These are phyloP conservation scores for Musa troglodytarum DNA, from an alignment of 176 grass and related monocot species.

Conservation along the genomic window DNA sequence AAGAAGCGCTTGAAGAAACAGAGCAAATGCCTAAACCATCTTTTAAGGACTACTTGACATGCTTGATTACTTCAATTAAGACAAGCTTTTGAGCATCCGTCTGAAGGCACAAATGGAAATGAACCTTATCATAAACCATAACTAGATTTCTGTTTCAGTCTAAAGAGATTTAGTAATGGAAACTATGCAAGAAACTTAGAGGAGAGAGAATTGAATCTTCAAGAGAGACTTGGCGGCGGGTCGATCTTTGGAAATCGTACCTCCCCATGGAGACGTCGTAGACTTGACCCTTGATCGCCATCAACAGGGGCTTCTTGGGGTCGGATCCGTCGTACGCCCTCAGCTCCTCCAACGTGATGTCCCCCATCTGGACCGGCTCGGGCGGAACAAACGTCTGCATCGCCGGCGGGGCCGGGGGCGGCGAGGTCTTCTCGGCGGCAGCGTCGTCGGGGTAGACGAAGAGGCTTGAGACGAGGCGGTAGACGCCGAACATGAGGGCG, in stretches of 20 bases:
- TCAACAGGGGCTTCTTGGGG: slow-evolving; percentile 60
- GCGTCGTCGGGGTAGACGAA: slow-evolving; percentile 19
- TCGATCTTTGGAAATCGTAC: slow-evolving; percentile 12
- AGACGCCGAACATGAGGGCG: slow-evolving; percentile 65
- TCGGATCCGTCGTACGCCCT: slow-evolving; percentile 70
- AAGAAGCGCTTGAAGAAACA: too few relatives aligned
- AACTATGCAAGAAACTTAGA: neutral
- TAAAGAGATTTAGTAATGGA: neutral
- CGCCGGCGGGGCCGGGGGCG: neutral
- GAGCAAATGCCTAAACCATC: too few relatives aligned
- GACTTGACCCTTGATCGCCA: slow-evolving; percentile 76
- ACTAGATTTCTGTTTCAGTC: neutral
- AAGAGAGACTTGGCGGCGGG: neutral
- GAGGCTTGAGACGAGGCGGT: slow-evolving; percentile 69
- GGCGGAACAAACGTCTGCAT: neutral
- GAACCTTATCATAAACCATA: neutral
- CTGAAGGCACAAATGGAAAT: too few relatives aligned
- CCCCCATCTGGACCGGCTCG: slow-evolving; percentile 41
- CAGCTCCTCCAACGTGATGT: slow-evolving; percentile 72
- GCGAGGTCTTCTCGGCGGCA: neutral
- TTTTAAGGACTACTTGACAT: too few relatives aligned
- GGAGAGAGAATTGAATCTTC: neutral
- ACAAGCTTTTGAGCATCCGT: too few relatives aligned
- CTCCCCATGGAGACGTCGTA: slow-evolving; percentile 78
- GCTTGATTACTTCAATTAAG: too few relatives aligned